Evolutionary conservation across 805 yeast species (phyloP), one percentile per base, ranked within the genome.

Genomic region (Ogataea philodendri): DNA sequence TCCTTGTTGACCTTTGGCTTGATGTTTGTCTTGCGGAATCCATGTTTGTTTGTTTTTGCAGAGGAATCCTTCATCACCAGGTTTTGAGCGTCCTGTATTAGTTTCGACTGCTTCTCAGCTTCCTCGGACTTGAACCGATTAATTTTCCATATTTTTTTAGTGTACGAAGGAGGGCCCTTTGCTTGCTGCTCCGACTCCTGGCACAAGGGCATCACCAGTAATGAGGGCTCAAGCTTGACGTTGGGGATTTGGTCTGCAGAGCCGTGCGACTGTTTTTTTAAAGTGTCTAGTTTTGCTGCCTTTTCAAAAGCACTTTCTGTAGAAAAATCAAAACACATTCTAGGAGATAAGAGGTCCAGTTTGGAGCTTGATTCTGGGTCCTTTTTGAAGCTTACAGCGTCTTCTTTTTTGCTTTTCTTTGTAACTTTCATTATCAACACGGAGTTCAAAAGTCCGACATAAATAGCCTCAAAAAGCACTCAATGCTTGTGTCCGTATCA

Each of bases 1-100:
- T 55, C 54, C 41, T 58, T 56, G 29, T 44, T 53, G 7, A 52
- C 48, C 39, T 55, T 58, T 3, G 66, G 65, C 35, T 60, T 55
- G 11, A 55, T 37, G 22, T 45, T 49, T 16, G 54, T 48, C 37
- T 52, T 53, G 21, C 52, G 34, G 27, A 56, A 49, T 1, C 61
- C 60, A 23, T 54, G 46, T 35, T 51, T 54, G 29, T 52, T 54
- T 4, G 50, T 46, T 21, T 45, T 45, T 13, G 45, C 35, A 9
- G 41, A 22, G 9, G 47, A 43, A 9, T 45, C 31, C 18, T 31
- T 44, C 17, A 47, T 25, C 25, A 50, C 48, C 17, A 36, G 32
- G 22, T 48, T 35, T 22, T 52, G 57, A 1, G 53, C 54, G 19
- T 41, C 37, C 34, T 51, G 59, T n/a, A 59, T 41, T 17, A 61